Evolutionary conservation across 2,329 filamentous ascomycete species (phyloP), one percentile per base, ranked within the genome.

Genomic region (Cladorrhinum sp.): DNA sequence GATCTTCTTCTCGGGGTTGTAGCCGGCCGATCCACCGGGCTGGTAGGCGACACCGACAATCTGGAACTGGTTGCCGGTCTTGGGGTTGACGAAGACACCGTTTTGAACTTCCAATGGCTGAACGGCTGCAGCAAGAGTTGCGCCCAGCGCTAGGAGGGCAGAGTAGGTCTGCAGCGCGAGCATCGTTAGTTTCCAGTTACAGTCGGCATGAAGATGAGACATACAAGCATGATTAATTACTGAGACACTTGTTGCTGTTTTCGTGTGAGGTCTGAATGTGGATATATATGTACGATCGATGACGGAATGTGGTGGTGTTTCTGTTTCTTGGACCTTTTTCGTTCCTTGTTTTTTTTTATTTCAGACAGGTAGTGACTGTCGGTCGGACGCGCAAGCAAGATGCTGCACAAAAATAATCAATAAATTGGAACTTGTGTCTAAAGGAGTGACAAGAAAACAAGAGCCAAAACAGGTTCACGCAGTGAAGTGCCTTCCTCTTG

Each of bases 1-100:
- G 65, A 79, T 77, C 55, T 80, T 79, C 13, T 75, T 71, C 1
- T 68, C 67, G 51, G 85, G 82, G 67, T 87, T 75, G 74, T 86
- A 88, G 51, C 82, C 85, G 50, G 85, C 79, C 63, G 82, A 84
- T 64, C 87, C 87, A 62, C 85, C 86, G 49, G 86, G 86, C 72
- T 89, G 87, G 75, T 89, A 90, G 70, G 86, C 87, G 66, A 87
- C 81, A 67, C 87, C 87, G 55, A 87, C 80, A 62, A 90, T 79
- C 76, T 88, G 84, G 75, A 88, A 88, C 63, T 81, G 81, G 68
- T 84, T 78, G 62, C 84, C 83, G 22, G 79, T 83, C 61, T 75
- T 74, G 48, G 81, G 76, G 73, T 87, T 85, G 72, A 88, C 78
- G 61, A 89, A 86, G 69, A 85, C 77, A 62, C 77, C 78, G 65